These are phyloP conservation scores for Wickerhamiella kurtzmanii DNA, from an alignment of 805 yeast species.

Conservation along the genomic window DNA sequence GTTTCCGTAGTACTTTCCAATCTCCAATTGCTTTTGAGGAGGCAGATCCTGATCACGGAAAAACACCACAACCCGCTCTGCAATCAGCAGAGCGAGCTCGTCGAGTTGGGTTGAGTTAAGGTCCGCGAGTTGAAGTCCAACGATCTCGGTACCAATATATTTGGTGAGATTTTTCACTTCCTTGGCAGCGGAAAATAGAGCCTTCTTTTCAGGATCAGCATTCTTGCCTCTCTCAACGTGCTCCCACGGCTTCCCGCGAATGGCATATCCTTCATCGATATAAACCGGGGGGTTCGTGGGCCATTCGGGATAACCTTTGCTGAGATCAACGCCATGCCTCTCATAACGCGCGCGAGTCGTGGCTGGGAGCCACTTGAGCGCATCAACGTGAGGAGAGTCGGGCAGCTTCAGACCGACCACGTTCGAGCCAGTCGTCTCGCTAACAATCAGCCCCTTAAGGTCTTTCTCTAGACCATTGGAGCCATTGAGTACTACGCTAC, in stretches of 20 bases:
- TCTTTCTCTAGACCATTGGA: background rate
- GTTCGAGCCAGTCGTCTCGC: background rate
- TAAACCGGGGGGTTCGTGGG: constrained; percentile 29
- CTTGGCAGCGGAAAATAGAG: constrained; percentile 31
- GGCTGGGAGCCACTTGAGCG: constrained; percentile 17
- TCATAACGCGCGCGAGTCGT: constrained; percentile 24
- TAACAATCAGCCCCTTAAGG: background rate
- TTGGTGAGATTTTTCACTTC: constrained; percentile 33
- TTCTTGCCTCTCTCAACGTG: constrained; percentile 28
- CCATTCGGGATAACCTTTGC: constrained; percentile 30
- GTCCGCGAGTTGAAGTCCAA: constrained; percentile 34
- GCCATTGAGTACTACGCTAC: background rate
- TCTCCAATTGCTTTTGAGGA: constrained; percentile 31
- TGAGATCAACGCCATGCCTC: constrained; percentile 28
- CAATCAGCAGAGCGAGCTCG: constrained; percentile 35
- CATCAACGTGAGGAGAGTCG: background rate
- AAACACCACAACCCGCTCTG: constrained; percentile 40
- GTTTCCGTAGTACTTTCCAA: constrained; percentile 36
- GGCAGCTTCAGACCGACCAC: background rate
- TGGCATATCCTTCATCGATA: constrained; percentile 30
- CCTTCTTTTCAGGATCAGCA: constrained; percentile 32
- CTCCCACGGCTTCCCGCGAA: constrained; percentile 25
- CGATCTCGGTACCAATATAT: constrained; percentile 38
- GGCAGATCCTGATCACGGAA: constrained; percentile 35
- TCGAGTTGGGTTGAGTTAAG: constrained; percentile 33